Percentiles rank a stretch among this genome's conserved stretches.
phyloP scores from a whole-genome alignment of 1,139 yeast genomes.

The Yamadazyma jaroonii region DNA sequence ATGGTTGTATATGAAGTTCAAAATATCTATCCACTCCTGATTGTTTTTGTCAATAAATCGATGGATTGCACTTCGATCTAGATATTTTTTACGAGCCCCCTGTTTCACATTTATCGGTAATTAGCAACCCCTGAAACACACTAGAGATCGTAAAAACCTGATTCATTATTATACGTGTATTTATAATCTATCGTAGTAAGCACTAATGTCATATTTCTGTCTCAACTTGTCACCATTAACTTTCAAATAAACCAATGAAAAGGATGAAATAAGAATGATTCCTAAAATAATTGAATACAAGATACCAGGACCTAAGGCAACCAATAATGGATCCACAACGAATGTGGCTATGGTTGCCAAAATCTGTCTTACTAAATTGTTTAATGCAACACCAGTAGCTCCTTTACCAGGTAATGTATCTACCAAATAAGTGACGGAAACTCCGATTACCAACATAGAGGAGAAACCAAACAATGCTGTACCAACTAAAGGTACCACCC shows the following conservation, averaged over 20 bases:
- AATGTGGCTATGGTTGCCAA: slow-evolving; percentile 79
- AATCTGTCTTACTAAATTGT: slow-evolving; percentile 69
- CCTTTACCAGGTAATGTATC: slow-evolving; percentile 88
- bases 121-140: too few species aligned
- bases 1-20: too few species aligned
- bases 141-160: too few species aligned
- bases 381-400: slow-evolving; percentile 84
- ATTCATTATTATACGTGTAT: too few species aligned
- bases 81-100: not conserved
- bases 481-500: slow-evolving; percentile 79
- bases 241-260: slow-evolving; percentile 50
- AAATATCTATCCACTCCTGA: too few species aligned
- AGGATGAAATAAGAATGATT: slow-evolving; percentile 43
- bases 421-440: slow-evolving; percentile 76
- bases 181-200: slow-evolving; percentile 47
- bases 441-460: slow-evolving; percentile 80
- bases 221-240: slow-evolving; percentile 61
- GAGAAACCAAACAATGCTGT: slow-evolving; percentile 81
- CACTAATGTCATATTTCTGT: slow-evolving; percentile 59
- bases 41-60: too few species aligned
- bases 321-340: slow-evolving; percentile 63
- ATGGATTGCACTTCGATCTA: too few species aligned
- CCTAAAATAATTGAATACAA: slow-evolving; percentile 67
- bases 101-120: too few species aligned
- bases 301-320: slow-evolving; percentile 68